Percentiles rank a stretch among this genome's conserved stretches.
Conservation (phyloP, 768 basidiomycete genomes). For the Dentipellis sp. region DNA sequence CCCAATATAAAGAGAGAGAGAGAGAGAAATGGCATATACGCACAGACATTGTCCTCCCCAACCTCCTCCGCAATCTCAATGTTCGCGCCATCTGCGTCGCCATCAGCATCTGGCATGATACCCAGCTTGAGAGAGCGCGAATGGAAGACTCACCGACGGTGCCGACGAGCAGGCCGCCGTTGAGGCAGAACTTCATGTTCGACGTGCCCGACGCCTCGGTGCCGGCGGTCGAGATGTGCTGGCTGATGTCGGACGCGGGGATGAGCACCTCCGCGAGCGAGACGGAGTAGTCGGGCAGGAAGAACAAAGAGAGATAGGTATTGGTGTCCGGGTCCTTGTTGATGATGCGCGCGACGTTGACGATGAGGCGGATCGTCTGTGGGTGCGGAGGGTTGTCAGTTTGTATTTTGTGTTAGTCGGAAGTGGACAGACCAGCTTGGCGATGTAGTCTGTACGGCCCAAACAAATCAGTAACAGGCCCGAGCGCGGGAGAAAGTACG, state of each 20-base stretch:
- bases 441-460: slow-evolving; percentile 61
- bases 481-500: slow-evolving; percentile 18
- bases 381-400: slow-evolving; percentile 1
- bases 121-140: not conserved
- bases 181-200: slow-evolving; percentile 87
- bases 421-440: slow-evolving; percentile 59
- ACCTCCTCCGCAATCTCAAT: slow-evolving; percentile 96
- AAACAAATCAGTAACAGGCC: slow-evolving; percentile 7
- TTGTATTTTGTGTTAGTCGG: not conserved
- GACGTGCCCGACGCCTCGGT: slow-evolving; percentile 82
- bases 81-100: slow-evolving; percentile 72
- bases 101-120: slow-evolving; percentile 6
- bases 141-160: slow-evolving; percentile 49
- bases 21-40: slow-evolving; percentile 27
- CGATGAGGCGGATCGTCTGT: slow-evolving; percentile 86
- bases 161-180: slow-evolving; percentile 82
- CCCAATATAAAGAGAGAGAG: too few relatives aligned
- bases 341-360: slow-evolving; percentile 76
- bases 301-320: slow-evolving; percentile 80
- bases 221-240: slow-evolving; percentile 96
- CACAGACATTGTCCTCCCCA: slow-evolving; percentile 87
- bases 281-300: slow-evolving; percentile 94
- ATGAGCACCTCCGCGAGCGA: slow-evolving; percentile 78
- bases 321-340: slow-evolving; percentile 83
- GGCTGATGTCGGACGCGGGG: slow-evolving; percentile 88